Base-by-base conservation (phyloP, 2,329 filamentous ascomycete species). In the Xenosphaeropsis pyriputrescens region DNA sequence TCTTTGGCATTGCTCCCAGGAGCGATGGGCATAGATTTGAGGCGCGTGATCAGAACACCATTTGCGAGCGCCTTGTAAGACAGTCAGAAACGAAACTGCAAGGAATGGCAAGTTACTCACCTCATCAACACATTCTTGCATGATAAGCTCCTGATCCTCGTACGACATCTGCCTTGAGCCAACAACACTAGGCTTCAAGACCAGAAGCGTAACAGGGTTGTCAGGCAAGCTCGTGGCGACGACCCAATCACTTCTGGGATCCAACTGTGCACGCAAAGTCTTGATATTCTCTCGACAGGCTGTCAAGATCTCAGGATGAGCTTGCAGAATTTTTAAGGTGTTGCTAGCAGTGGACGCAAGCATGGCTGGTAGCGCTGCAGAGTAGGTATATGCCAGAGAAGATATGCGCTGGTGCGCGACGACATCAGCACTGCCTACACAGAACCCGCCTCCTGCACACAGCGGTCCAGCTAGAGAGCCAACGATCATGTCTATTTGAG, bases 331-430 rank as follows among this genome's bases (percentile, higher is more conserved):
- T 39, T 77, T 77, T 40, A 96, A 71, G 1, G 86, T 89, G 61
- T 95, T 91, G 54, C 85, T 93, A 1, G 89, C 86, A 0, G 86
- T 95, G 14, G 93, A 93, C n/a, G 91, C 85, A 37, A 94, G 67
- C 65, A 98, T 81, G 15, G 91, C 91, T 3, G 91, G 91, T 29
- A 98, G 67, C 5, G 91, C 91, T 2, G 91, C 91, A 19, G 89
- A 96, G 63, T 85, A 98, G 3, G 91, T 96, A 58, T 96, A 98
- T 0, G 89, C 81, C 1, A 84, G 77, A 3, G 89, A 85, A 8
- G 84, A 85, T 52, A 98, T 88, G 47, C 91, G 86, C 62, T 98
- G 91, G 54, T 98, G 91, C 57, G 93, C 85, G 14, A 95, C 84
- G 14, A 96, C 86, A 54, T 95, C 89, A 46, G 79, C 79, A 31